These are phyloP conservation scores for Sugiyamaella floridensis DNA, from an alignment of 805 yeast species.

Conservation along the genomic window DNA sequence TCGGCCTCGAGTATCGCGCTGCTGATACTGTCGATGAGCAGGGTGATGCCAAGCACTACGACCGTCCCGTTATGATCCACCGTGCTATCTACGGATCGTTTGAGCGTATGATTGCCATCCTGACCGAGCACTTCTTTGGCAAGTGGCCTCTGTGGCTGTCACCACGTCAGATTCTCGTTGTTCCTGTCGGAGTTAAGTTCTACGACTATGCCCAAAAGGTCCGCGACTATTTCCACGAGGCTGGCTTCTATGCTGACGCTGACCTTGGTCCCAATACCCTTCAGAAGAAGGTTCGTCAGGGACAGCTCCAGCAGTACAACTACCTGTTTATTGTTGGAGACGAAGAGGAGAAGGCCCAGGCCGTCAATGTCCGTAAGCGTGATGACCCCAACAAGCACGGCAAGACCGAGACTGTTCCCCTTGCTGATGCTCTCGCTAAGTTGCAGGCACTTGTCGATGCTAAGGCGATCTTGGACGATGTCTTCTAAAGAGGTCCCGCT, in stretches of 20 bases:
- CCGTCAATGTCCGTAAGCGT: conserved; percentile 95
- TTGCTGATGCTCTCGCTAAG: conserved; percentile 66
- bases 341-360: conserved; percentile 68
- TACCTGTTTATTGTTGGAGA: conserved; percentile 96
- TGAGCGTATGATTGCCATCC: conserved; percentile 98
- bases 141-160: conserved; percentile 99
- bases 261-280: conserved; percentile 93
- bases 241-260: conserved; percentile 85
- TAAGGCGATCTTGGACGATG: conserved; percentile 26
- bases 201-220: conserved; percentile 83
- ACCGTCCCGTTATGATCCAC: conserved; percentile 98
- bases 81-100: conserved; percentile 98
- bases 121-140: conserved; percentile 97
- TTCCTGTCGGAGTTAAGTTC: conserved; percentile 94
- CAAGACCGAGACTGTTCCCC: conserved; percentile 69
- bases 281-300: conserved; percentile 96
- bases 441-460: conserved; percentile 60
- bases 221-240: conserved; percentile 51
- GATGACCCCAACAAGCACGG: conserved; percentile 85
- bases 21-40: conserved; percentile 29
- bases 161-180: conserved; percentile 95
- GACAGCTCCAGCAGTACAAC: conserved; percentile 90
- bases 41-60: conserved; percentile 39
- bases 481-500: conserved; percentile 3
- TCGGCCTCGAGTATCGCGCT: conserved; percentile 76